phyloP scores from a whole-genome alignment of 768 basidiomycete species.

The Hirschioporus abietinus region DNA sequence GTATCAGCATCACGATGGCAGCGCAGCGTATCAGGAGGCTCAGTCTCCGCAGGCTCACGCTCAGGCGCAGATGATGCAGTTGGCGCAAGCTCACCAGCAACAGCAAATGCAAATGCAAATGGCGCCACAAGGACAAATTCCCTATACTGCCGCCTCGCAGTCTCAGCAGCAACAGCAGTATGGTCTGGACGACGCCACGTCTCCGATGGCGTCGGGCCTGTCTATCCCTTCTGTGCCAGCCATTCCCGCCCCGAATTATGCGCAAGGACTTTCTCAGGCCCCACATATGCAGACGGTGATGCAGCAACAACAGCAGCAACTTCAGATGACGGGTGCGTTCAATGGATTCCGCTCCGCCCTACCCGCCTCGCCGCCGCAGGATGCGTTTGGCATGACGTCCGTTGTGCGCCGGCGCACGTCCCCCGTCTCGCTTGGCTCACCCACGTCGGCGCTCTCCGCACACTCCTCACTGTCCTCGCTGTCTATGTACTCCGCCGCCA shows the following conservation, averaged over 20 bases:
- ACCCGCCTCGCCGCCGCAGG: constrained; percentile 9
- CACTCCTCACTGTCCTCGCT: neutral
- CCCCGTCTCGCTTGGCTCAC: neutral
- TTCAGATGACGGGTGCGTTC: neutral
- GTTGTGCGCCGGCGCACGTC: neutral
- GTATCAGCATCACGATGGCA: neutral
- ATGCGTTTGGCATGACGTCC: constrained; percentile 4
- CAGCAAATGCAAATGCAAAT: neutral
- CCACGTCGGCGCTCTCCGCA: neutral
- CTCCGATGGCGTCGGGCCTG: neutral
- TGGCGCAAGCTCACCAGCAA: neutral
- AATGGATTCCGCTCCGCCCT: neutral
- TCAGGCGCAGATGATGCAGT: neutral
- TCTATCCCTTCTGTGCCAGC: no score
- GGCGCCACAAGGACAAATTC: neutral
- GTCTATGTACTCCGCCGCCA: neutral
- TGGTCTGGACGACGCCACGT: neutral
- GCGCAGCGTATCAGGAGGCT: neutral
- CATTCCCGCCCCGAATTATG: neutral
- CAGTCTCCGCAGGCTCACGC: neutral
- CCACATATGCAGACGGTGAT: neutral
- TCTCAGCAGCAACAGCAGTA: neutral
- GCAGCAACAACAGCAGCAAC: neutral
- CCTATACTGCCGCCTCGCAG: neutral
- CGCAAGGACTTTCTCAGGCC: neutral